Conservation (phyloP, 805 yeast genomes). For the Wickerhamomyces strasburgensis region DNA sequence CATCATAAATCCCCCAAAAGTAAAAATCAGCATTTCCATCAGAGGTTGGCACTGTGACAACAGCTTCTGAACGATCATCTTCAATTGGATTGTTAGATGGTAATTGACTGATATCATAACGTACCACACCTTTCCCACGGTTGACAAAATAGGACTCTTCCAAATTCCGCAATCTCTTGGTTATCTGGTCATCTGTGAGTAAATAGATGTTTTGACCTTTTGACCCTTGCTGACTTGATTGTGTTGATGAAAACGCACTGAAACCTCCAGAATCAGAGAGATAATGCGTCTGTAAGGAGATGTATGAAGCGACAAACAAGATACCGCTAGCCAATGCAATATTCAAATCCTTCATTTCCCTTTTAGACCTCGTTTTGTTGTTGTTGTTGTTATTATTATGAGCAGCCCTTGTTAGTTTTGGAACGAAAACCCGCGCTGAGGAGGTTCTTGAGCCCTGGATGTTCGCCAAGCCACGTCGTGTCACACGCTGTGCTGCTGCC, state of each 20-base stretch:
- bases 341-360: conserved; percentile 16
- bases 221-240: conserved; percentile 16
- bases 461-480: too few relatives aligned
- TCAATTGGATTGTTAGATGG: conserved; percentile 93
- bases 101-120: conserved; percentile 87
- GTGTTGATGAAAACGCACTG: conserved; percentile 21
- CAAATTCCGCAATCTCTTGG: conserved; percentile 57
- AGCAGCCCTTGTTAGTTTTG: too few relatives aligned
- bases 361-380: conserved; percentile 2
- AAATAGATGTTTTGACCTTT: conserved; percentile 47
- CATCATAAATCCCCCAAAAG: conserved; percentile 95
- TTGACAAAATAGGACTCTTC: conserved; percentile 80
- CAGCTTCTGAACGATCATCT: conserved; percentile 85
- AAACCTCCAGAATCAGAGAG: conserved; percentile 23
- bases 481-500: conserved; percentile 1
- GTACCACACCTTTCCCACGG: conserved; percentile 78
- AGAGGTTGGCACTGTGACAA: conserved; percentile 58
- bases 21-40: conserved; percentile 68
- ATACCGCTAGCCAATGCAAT: conserved; percentile 27
- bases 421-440: too few relatives aligned
- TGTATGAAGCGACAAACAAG: conserved; percentile 25
- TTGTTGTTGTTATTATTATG: background rate
- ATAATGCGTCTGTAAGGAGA: conserved; percentile 22
- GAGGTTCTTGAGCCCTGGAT: too few relatives aligned
- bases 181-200: conserved; percentile 66